Percentiles rank a stretch among this genome's conserved stretches.
Conservation (phyloP, 495 filamentous ascomycete genomes). For the Aspergillus conjunctus region DNA sequence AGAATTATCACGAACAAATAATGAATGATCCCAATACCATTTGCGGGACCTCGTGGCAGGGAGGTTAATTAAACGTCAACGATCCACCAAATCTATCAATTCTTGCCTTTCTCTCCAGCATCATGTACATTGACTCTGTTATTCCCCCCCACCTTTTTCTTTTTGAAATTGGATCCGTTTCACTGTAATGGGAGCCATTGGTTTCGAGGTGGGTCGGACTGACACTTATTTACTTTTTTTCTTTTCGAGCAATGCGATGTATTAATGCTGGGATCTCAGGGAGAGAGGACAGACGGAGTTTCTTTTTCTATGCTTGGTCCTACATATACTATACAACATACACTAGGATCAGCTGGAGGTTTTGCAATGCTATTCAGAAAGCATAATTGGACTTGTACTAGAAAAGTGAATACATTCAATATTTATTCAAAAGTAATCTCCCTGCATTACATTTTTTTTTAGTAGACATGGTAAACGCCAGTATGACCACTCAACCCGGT, state of each 20-base stretch:
- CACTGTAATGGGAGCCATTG: background rate
- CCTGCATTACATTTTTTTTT: too few species aligned
- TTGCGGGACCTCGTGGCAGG: background rate
- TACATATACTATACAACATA: background rate
- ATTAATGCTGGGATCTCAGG: background rate
- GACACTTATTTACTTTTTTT: background rate
- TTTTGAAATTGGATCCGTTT: background rate
- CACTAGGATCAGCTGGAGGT: background rate
- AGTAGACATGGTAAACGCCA: too few species aligned
- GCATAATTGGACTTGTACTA: background rate
- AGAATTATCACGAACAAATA: conserved; percentile 25
- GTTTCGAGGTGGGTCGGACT: background rate
- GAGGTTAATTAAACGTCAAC: conserved; percentile 18
- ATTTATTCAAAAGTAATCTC: background rate
- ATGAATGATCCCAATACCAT: background rate
- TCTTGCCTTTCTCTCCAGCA: background rate
- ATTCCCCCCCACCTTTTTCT: too few species aligned
- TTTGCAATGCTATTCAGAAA: background rate
- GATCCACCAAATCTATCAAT: background rate
- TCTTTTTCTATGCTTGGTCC: background rate
- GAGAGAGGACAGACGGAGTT: background rate
- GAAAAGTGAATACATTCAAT: background rate
- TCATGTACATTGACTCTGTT: background rate
- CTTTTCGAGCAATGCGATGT: background rate
- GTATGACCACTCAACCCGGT: too few species aligned